Conservation (phyloP, 306 rosid species). For the Glycine soja region DNA sequence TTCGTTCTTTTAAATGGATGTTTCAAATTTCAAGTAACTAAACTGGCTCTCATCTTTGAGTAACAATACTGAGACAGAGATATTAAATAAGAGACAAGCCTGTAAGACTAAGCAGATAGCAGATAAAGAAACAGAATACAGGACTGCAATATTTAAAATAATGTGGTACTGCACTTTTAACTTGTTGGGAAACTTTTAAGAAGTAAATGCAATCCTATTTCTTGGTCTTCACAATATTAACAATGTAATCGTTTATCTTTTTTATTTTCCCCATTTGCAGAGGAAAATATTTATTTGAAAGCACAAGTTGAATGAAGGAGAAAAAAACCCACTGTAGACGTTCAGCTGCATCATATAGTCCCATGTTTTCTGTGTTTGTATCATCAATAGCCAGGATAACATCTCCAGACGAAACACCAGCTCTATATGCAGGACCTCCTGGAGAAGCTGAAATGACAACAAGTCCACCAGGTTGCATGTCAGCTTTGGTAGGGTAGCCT, state of each 20-base stretch:
- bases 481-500: constrained; percentile 76
- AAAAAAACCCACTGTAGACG: constrained; percentile 85
- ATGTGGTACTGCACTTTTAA: constrained; percentile 16
- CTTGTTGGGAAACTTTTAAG: constrained; percentile 18
- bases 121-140: constrained; percentile 6
- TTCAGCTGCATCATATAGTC: constrained; percentile 94
- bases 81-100: neutral
- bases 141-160: constrained; percentile 29
- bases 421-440: constrained; percentile 92
- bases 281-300: constrained; percentile 39
- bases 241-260: constrained; percentile 26
- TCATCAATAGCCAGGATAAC: constrained; percentile 83
- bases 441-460: constrained; percentile 86
- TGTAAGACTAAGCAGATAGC: neutral
- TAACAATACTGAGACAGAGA: constrained; percentile 27
- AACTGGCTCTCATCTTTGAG: constrained; percentile 8
- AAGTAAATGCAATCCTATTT: constrained; percentile 18
- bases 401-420: constrained; percentile 90
- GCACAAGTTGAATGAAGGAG: constrained; percentile 31
- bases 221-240: constrained; percentile 20
- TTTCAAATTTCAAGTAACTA: constrained; percentile 25
- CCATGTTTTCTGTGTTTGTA: constrained; percentile 80
- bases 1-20: constrained; percentile 35
- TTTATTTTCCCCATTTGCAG: constrained; percentile 4
- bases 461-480: constrained; percentile 74